Evolutionary conservation across 345 rosid species (phyloP).

Genomic region (Eucalyptus melliodora): DNA sequence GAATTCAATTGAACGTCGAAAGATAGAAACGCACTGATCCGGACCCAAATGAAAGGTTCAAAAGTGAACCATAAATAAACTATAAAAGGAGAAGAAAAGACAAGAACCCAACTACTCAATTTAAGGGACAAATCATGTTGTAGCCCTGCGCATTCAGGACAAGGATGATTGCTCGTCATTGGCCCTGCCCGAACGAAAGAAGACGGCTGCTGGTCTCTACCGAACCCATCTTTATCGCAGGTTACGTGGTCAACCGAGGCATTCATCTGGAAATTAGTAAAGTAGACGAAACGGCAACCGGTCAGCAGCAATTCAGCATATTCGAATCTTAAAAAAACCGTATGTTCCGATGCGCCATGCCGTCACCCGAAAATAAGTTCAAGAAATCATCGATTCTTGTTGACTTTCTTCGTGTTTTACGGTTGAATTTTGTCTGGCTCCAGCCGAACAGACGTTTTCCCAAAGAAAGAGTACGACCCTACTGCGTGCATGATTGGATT

Average conservation of each 20-base stretch:
- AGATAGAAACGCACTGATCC: neutral
- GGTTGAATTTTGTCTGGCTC: neutral
- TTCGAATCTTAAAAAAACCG: neutral
- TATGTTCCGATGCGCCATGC: neutral
- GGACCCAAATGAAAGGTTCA: neutral
- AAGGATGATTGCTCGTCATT: neutral
- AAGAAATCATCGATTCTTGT: neutral
- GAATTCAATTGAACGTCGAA: neutral
- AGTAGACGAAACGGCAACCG: neutral
- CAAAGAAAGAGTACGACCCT: neutral
- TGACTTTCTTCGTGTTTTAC: fast-evolving
- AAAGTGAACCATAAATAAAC: neutral
- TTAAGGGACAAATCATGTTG: neutral
- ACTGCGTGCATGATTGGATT: neutral
- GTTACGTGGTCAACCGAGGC: neutral
- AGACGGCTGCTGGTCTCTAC: neutral
- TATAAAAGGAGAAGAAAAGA: neutral
- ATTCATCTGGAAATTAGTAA: neutral
- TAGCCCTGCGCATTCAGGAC: neutral
- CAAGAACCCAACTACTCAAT: neutral
- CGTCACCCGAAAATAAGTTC: neutral
- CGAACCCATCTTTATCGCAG: neutral
- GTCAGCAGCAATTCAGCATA: neutral
- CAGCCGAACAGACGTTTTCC: neutral
- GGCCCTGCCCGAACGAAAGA: neutral